phyloP scores from a whole-genome alignment of 1,284 basidiomycete species.

The Leccinum solheimii region DNA sequence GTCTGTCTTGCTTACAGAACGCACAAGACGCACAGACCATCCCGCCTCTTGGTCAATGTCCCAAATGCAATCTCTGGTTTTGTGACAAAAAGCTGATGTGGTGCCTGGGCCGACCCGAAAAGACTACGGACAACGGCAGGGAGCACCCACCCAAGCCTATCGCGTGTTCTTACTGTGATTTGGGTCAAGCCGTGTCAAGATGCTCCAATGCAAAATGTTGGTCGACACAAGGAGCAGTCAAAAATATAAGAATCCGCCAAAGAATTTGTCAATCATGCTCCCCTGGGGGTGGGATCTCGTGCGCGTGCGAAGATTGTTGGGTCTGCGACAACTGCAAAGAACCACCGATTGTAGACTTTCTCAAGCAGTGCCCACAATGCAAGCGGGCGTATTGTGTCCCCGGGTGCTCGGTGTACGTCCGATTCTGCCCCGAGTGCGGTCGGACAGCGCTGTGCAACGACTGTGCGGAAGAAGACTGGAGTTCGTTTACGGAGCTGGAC shows the following conservation, averaged over 20 bases:
- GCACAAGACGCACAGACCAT: no score
- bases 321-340: no score
- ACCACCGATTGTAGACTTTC: not conserved
- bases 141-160: no score
- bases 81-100: constrained; percentile 20
- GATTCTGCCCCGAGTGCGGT: constrained; percentile 6
- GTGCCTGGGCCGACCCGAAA: constrained; percentile 23
- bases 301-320: no score
- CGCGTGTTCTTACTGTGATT: no score
- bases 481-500: not conserved
- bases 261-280: no score
- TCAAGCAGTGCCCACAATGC: not conserved
- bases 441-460: constrained; percentile 11
- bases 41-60: constrained; percentile 22
- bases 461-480: constrained; percentile 23
- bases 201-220: fast-evolving
- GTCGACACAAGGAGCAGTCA: no score
- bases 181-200: no score
- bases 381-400: not conserved
- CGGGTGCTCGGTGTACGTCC: constrained; percentile 21
- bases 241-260: no score
- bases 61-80: constrained; percentile 24
- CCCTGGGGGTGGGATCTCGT: no score
- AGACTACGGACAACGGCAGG: not conserved
- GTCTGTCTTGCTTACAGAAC: constrained; percentile 16